Base-by-base conservation (phyloP, 202 grass and related monocot species). In the Schoenoplectus tabernaemontani region DNA sequence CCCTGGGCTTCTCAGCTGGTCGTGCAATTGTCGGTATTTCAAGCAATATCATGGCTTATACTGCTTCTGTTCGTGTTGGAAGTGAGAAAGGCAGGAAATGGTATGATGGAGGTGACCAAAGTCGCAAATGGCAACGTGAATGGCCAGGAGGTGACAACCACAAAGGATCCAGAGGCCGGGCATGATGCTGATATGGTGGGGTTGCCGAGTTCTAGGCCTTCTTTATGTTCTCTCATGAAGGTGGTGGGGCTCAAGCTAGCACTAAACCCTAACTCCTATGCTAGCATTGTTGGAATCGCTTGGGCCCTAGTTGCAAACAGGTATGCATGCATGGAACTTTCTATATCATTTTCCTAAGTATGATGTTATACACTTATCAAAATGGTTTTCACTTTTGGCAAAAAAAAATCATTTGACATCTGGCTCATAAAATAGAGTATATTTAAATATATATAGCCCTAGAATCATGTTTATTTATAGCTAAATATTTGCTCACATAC, bases 1-100 rank as follows among this genome's bases (percentile, higher is more conserved):
- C 84, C 88, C 7, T 99, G 96, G 96, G 96, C 96, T 33, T 82
- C 87, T 87, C 85, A 99, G 84, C 75, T 96, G 19, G 87, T 99
- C 46, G 91, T 99, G 85, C 90, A 99, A 78, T 78, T 99, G 47
- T 91, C 92, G 8, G 92, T 99, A 16, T 93, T 92, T 82, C 96
- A 98, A 78, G 83, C 88, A 34, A 87, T 95, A 63, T 81, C 90
- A 13, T 95, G 91, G 91, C 68, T 92, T 64, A 86, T 88, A 22
- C 74, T 93, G 24, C 88, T 92, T 3, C 78, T 98, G 59, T 95
- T 98, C 82, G 88, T 90, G 44, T 83, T 95, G 72, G 96, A 98
- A 91, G 72, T 91, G 59, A 79, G 92, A 64, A 95, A 92, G 83
- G 87, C 91, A 0, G 85, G 85, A 50, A 87, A 63, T 42, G 84